Conservation (phyloP, 306 rosid species). For the Quercus glauca region DNA sequence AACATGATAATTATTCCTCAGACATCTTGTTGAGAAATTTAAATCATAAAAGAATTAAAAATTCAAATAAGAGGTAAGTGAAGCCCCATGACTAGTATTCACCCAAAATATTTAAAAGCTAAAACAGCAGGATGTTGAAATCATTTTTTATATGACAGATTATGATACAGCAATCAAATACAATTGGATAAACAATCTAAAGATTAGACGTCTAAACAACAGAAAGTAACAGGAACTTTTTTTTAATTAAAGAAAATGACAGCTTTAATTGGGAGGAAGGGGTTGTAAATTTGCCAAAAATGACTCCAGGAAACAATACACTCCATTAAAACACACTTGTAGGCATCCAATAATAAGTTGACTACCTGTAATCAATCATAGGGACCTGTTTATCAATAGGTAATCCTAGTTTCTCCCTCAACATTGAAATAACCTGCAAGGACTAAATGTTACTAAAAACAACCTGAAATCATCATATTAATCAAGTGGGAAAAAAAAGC, state of each 20-base stretch:
- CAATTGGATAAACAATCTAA: not conserved
- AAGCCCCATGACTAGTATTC: not conserved
- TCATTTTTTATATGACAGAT: not conserved
- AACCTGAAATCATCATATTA: constrained; percentile 4
- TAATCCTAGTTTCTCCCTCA: constrained; percentile 73
- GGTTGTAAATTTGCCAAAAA: not conserved
- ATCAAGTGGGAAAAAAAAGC: not conserved
- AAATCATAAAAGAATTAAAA: not conserved
- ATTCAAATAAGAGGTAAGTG: not conserved
- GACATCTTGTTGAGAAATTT: not conserved
- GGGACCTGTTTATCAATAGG: constrained; percentile 50
- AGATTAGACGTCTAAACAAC: not conserved
- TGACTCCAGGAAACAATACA: not conserved
- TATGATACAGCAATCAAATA: not conserved
- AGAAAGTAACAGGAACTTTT: not conserved
- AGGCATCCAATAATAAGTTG: constrained; percentile 14
- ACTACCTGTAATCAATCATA: constrained; percentile 79
- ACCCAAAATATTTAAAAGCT: not conserved
- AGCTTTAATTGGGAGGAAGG: not conserved
- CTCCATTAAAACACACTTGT: not conserved
- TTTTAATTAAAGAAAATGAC: not conserved
- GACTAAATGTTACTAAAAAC: constrained; percentile 14
- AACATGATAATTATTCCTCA: not conserved
- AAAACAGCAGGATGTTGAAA: not conserved
- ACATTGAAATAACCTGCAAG: constrained; percentile 67